Base-by-base conservation (phyloP, 1,284 basidiomycete species). In the Anthracocystis setariae region DNA sequence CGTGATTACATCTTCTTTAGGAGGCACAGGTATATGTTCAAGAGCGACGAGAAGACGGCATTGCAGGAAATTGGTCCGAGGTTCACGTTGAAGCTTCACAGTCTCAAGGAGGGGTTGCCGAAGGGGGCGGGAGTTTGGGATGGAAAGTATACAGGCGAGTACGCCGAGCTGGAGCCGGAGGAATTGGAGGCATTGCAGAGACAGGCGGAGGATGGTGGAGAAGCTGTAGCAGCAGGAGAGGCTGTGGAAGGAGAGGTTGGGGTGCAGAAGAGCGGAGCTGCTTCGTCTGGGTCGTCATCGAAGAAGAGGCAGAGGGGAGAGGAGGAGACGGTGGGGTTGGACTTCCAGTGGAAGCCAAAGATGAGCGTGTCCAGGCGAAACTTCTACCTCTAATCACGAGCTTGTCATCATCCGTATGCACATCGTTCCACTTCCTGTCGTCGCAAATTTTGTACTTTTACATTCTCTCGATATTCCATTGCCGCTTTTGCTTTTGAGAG, bases 1-100 rank as follows among this genome's bases (percentile, higher is more conserved):
- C 89, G 96, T 55, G 96, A 99, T 85, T 99, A 98, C 84, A 85
- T 98, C 60, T 99, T 99, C 86, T 97, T 98, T 87, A 86, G 96
- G 61, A 86, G 96, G 70, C 94, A 98, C 85, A 93, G 93, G 76
- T 97, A 97, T 83, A 92, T 93, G 40, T 98, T 97, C 84, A 89
- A 92, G 46, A 92, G 92, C 45, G 76, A 78, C 27, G 65, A 83
- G 46, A 94, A 93, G 80, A 94, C 97, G 10, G 90, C 91, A 17
- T 85, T 99, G 49, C 96, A 99, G 84, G 96, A 99, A 84, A 99
- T 98, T 66, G 96, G 96, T 0, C 96, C 96, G 5, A 88, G 95
- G 25, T 98, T 99, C 82, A 98, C 96, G 0, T 86, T 98, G 18
- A 98, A 98, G 85, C 85, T 99, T 58, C 86, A 91, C 32, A 95